Evolutionary conservation across 1,284 basidiomycete genomes (phyloP).

Genomic region (Leccinum fuscescens): DNA sequence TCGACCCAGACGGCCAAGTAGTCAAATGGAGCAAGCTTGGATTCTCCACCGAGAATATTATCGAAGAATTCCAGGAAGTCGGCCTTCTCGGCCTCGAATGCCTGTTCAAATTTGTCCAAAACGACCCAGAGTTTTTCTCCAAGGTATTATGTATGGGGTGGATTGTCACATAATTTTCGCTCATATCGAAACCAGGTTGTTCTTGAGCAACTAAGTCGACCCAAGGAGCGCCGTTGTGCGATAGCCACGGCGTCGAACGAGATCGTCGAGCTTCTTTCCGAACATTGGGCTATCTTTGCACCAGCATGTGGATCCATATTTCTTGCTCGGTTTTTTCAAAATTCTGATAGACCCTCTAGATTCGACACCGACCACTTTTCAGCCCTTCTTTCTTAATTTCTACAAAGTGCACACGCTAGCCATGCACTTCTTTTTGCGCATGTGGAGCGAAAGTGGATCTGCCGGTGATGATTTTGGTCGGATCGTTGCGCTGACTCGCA

Average conservation of each 20-base stretch:
- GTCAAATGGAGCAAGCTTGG: conserved; percentile 81
- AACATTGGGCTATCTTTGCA: conserved; percentile 82
- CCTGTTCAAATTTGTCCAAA: conserved; percentile 72
- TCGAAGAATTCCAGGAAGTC: conserved; percentile 79
- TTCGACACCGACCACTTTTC: conserved; percentile 80
- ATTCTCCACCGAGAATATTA: conserved; percentile 76
- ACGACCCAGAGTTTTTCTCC: conserved; percentile 78
- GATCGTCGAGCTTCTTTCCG: conserved; percentile 83
- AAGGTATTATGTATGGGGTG: conserved; percentile 50
- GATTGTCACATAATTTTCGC: background rate
- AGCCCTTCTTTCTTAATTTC: conserved; percentile 90
- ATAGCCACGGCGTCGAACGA: conserved; percentile 86
- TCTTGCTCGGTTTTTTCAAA: conserved; percentile 7
- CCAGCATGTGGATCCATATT: conserved; percentile 59
- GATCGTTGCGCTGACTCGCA: conserved; percentile 79
- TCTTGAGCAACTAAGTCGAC: conserved; percentile 81
- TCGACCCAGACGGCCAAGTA: conserved; percentile 45
- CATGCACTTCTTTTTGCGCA: conserved; percentile 86
- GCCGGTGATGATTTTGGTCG: conserved; percentile 78
- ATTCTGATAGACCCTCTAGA: conserved; percentile 43
- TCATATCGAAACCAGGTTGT: conserved; percentile 52
- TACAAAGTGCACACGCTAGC: conserved; percentile 80
- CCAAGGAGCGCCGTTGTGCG: conserved; percentile 78
- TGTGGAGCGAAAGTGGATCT: conserved; percentile 94
- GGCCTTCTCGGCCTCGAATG: conserved; percentile 88